Conservation (phyloP, 495 filamentous ascomycete genomes). For the Penicillium paxilli region DNA sequence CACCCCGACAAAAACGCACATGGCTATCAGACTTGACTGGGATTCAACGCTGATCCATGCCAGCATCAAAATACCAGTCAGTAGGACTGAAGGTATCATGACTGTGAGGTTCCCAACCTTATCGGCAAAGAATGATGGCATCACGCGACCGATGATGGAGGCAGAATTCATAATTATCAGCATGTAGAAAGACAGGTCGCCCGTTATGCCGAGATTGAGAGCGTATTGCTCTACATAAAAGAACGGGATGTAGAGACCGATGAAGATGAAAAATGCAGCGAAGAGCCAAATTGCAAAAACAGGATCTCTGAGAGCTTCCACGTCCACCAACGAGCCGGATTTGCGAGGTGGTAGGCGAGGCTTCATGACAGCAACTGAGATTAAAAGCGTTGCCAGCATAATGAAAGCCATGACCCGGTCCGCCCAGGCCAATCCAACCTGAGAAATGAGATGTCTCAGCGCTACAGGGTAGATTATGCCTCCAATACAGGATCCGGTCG, state of each 20-base stretch:
- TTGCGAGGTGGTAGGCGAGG: slow-evolving; percentile 14
- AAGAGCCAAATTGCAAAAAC: slow-evolving; percentile 30
- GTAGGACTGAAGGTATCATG: neutral
- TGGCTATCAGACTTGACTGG: slow-evolving; percentile 56
- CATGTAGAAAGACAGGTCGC: slow-evolving; percentile 39
- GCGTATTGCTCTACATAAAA: slow-evolving; percentile 60
- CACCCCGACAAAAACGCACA: slow-evolving; percentile 61
- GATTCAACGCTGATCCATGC: slow-evolving; percentile 18
- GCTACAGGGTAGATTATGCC: slow-evolving; percentile 34
- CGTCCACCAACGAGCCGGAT: slow-evolving; percentile 5
- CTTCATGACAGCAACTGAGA: slow-evolving; percentile 28
- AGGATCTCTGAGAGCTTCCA: neutral
- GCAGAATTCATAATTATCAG: slow-evolving; percentile 22
- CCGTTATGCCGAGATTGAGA: slow-evolving; percentile 43
- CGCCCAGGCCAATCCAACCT: slow-evolving; percentile 21
- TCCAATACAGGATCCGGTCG: too few species aligned
- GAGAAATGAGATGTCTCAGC: slow-evolving; percentile 2
- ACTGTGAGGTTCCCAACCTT: slow-evolving; percentile 11
- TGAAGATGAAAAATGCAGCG: slow-evolving; percentile 41
- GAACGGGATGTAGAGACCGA: slow-evolving; percentile 57
- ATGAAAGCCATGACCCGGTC: slow-evolving; percentile 21
- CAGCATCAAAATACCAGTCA: slow-evolving; percentile 1
- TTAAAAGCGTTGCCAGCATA: slow-evolving; percentile 18
- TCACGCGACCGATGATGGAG: slow-evolving; percentile 22
- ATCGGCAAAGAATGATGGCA: slow-evolving; percentile 11